Evolutionary conservation across 2,329 filamentous ascomycete species (phyloP).

Genomic region (Penicillium occitanis): DNA sequence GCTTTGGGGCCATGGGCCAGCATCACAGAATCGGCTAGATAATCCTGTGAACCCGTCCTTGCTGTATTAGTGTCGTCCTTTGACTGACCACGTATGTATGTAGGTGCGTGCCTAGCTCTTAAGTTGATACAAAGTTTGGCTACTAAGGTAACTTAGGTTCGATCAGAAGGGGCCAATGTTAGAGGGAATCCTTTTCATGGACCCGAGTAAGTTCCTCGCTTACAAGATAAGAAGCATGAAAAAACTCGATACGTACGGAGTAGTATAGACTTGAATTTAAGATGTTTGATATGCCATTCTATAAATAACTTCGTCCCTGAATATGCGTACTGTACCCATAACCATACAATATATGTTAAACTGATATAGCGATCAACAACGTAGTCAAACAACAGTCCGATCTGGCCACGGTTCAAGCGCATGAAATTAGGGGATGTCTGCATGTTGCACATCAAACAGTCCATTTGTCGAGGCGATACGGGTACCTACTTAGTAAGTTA

Average conservation of each 20-base stretch:
- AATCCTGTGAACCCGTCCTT: neutral
- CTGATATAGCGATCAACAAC: neutral
- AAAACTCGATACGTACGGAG: neutral
- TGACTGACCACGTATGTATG: neutral
- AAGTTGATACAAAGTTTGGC: neutral
- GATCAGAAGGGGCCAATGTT: neutral
- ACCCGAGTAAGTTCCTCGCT: neutral
- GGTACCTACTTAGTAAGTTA: neutral
- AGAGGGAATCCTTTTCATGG: neutral
- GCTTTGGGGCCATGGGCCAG: neutral
- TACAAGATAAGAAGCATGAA: neutral
- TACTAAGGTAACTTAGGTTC: neutral
- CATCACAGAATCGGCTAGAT: neutral
- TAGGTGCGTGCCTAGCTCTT: neutral
- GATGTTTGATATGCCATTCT: neutral
- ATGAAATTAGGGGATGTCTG: slow-evolving; percentile 2
- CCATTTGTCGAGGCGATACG: neutral
- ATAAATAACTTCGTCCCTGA: neutral
- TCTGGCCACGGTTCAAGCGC: neutral
- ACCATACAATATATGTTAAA: neutral
- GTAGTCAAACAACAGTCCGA: neutral
- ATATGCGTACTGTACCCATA: neutral
- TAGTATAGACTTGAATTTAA: neutral
- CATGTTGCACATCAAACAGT: neutral
- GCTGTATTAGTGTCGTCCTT: neutral